Evolutionary conservation across 2,329 filamentous ascomycete species (phyloP).

Genomic region (Rachicladosporium sp.): DNA sequence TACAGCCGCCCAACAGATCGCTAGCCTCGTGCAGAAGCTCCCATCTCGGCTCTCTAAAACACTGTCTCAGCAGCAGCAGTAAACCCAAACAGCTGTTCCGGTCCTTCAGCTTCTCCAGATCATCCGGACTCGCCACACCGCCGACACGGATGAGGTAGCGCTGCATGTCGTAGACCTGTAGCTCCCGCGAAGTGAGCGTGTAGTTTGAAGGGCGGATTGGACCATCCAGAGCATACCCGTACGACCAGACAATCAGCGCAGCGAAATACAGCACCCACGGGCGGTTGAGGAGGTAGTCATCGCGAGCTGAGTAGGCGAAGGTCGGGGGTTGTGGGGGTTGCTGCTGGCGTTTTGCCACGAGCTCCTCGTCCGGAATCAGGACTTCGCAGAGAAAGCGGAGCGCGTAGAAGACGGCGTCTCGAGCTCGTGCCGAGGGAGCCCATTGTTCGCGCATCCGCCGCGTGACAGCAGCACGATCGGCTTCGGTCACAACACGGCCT

Average conservation of each 20-base stretch:
- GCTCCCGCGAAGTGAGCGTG: slow-evolving; percentile 46
- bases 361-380: slow-evolving; percentile 48
- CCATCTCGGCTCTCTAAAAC: slow-evolving; percentile 76
- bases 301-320: slow-evolving; percentile 61
- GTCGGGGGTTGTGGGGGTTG: slow-evolving; percentile 22
- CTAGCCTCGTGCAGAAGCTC: slow-evolving; percentile 83
- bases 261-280: slow-evolving; percentile 96
- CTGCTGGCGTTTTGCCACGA: slow-evolving; percentile 1
- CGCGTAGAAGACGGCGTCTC: slow-evolving; percentile 87
- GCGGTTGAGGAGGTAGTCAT: slow-evolving; percentile 84
- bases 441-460: slow-evolving; percentile 77
- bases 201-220: slow-evolving; percentile 32
- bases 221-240: slow-evolving; percentile 82
- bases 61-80: slow-evolving; percentile 67
- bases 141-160: slow-evolving; percentile 63
- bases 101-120: slow-evolving; percentile 59
- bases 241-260: slow-evolving; percentile 84
- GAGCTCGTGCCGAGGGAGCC: slow-evolving; percentile 77
- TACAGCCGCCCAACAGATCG: slow-evolving; percentile 67
- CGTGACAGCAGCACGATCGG: slow-evolving; percentile 68
- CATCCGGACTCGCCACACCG: slow-evolving; percentile 60
- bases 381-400: slow-evolving; percentile 81
- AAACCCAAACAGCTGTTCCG: slow-evolving; percentile 75
- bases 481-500: slow-evolving; percentile 68
- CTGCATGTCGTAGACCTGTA: slow-evolving; percentile 67